A percentile compares a stretch with the other conserved stretches of the same genome.
Evolutionary conservation across 2,329 filamentous ascomycete species (phyloP).

Genomic region (Chaetomium sp.): DNA sequence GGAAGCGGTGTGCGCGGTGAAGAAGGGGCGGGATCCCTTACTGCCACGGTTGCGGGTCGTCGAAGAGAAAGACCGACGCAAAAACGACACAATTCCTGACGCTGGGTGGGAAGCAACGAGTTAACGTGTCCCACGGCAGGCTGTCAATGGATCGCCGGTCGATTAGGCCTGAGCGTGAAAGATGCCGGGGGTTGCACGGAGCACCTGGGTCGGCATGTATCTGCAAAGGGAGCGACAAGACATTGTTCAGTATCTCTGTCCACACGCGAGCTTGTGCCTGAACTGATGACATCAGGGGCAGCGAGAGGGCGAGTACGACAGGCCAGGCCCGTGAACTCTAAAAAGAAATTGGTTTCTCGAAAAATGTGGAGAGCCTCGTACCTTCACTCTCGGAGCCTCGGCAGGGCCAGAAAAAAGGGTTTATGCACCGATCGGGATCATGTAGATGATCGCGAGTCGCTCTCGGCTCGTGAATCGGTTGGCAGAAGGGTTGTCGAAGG

Average conservation of each 20-base stretch:
- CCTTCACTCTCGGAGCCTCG: conserved; percentile 37
- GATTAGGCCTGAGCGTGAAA: conserved; percentile 45
- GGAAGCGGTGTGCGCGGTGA: conserved; percentile 1
- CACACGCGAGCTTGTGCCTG: conserved; percentile 20
- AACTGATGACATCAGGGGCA: conserved; percentile 31
- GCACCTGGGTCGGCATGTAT: conserved; percentile 47
- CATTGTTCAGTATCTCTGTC: conserved; percentile 36
- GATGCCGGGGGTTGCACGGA: conserved; percentile 37
- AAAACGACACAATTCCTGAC: conserved; percentile 53
- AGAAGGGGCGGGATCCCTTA: conserved; percentile 47
- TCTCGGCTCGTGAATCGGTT: conserved; percentile 17
- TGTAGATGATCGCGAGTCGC: conserved; percentile 32
- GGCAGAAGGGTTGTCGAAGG: conserved; percentile 3
- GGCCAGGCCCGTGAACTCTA: conserved; percentile 17
- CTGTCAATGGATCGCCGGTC: conserved; percentile 46
- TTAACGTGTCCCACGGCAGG: conserved; percentile 63
- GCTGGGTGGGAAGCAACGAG: conserved; percentile 61
- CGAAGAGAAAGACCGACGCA: conserved; percentile 45
- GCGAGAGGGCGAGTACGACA: conserved; percentile 8
- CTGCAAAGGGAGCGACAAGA: conserved; percentile 41
- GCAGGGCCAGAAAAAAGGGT: conserved; percentile 31
- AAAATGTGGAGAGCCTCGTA: conserved; percentile 24
- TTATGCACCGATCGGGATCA: conserved; percentile 36
- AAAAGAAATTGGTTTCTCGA: conserved; percentile 21
- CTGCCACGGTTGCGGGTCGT: conserved; percentile 50